Evolutionary conservation across 1,284 basidiomycete species (phyloP).

Genomic region (Microbotryum scabiosae): DNA sequence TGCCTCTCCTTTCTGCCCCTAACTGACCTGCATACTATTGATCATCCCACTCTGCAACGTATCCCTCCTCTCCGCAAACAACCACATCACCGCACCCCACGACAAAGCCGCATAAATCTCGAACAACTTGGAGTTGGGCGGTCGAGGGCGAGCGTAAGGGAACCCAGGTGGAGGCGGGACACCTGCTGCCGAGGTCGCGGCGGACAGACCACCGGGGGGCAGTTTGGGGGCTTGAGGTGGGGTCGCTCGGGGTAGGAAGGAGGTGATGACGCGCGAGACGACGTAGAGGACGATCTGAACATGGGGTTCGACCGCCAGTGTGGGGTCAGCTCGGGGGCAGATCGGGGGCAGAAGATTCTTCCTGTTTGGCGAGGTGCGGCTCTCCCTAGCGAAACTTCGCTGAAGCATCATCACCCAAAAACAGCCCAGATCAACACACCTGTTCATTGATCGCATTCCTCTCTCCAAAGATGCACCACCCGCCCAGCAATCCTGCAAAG

Average conservation of each 20-base stretch:
- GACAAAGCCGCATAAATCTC: slow-evolving; percentile 77
- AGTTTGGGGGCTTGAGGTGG: slow-evolving; percentile 32
- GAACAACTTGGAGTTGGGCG: slow-evolving; percentile 73
- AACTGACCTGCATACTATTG: slow-evolving; percentile 43
- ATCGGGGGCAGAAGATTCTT: not conserved
- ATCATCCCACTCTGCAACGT: slow-evolving; percentile 85
- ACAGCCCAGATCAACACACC: slow-evolving; percentile 47
- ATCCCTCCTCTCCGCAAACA: slow-evolving; percentile 77
- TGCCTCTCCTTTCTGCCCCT: too few species aligned
- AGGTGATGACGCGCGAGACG: slow-evolving; percentile 75
- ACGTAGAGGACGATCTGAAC: slow-evolving; percentile 90
- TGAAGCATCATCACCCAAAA: not conserved
- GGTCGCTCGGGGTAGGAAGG: slow-evolving; percentile 64
- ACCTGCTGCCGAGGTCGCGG: slow-evolving; percentile 39
- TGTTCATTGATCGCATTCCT: slow-evolving; percentile 97
- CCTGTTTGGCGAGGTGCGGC: not conserved
- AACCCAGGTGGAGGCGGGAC: slow-evolving; percentile 40
- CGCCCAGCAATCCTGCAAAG: slow-evolving; percentile 82
- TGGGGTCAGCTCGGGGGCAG: not conserved
- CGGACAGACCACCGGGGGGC: slow-evolving; percentile 44
- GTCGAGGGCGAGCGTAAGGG: slow-evolving; percentile 53
- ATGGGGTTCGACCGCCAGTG: not conserved
- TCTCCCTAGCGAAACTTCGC: not conserved
- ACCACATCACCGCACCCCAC: slow-evolving; percentile 97
- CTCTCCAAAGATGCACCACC: slow-evolving; percentile 88